phyloP scores from a whole-genome alignment of 164 flowering plant genomes.

The Cinnamomum micranthum region DNA sequence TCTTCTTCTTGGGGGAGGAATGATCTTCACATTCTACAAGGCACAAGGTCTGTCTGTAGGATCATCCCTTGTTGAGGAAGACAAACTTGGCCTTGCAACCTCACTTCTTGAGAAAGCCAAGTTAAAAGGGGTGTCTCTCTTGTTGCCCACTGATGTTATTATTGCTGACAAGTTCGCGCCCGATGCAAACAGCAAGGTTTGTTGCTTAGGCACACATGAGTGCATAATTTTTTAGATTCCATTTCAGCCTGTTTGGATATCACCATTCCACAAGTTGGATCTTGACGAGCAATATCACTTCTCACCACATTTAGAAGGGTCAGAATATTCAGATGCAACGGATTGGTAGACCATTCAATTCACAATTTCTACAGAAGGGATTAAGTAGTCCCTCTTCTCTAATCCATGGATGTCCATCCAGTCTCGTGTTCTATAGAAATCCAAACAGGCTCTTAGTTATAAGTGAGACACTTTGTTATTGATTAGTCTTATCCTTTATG shows the following conservation, averaged over 20 bases:
- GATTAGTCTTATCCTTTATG: neutral
- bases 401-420: neutral
- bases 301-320: neutral
- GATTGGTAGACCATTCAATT: neutral
- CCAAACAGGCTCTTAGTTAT: neutral
- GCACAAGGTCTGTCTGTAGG: constrained; percentile 79
- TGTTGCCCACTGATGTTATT: constrained; percentile 68
- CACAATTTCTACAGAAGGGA: neutral
- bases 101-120: constrained; percentile 69
- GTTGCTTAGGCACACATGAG: constrained; percentile 5
- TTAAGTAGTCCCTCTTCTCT: neutral
- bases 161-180: constrained; percentile 81
- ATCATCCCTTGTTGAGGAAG: constrained; percentile 77
- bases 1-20: constrained; percentile 75
- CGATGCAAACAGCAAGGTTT: constrained; percentile 83
- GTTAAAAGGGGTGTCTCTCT: constrained; percentile 65
- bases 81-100: constrained; percentile 68
- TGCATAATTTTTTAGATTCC: no score
- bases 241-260: neutral
- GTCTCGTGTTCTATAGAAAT: neutral
- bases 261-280: neutral
- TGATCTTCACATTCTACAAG: constrained; percentile 83
- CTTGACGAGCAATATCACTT: neutral
- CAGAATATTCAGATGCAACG: neutral
- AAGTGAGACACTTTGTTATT: neutral